These are phyloP conservation scores for Mycocentrospora acerina DNA, from an alignment of 2,329 filamentous ascomycete species.

Conservation along the genomic window DNA sequence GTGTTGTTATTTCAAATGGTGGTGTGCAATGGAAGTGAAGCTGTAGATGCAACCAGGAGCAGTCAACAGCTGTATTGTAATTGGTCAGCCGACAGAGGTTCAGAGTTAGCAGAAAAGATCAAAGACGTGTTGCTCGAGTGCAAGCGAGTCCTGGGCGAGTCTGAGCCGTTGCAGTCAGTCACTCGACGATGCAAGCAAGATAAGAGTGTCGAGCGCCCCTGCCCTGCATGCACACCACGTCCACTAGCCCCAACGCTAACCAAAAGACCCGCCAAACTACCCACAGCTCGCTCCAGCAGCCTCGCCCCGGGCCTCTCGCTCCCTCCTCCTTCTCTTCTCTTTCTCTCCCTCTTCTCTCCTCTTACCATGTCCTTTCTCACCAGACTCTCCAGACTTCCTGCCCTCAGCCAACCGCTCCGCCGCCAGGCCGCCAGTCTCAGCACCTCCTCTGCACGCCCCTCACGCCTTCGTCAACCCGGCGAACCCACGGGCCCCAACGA, in stretches of 20 bases:
- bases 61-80: too few relatives aligned
- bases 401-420: too few relatives aligned
- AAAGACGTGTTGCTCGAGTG: too few relatives aligned
- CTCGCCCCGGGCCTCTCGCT: slow-evolving; percentile 13
- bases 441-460: slow-evolving; percentile 22
- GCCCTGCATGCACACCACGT: slow-evolving; percentile 2
- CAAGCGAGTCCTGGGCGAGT: too few relatives aligned
- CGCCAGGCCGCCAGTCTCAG: slow-evolving; percentile 23
- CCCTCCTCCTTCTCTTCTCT: slow-evolving; percentile 4
- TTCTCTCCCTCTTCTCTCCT: too few relatives aligned
- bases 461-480: slow-evolving; percentile 37
- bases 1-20: not conserved
- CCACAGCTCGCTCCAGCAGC: slow-evolving; percentile 27
- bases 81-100: too few relatives aligned
- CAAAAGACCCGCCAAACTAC: slow-evolving; percentile 26
- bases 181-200: slow-evolving; percentile 1
- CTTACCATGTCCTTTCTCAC: too few relatives aligned
- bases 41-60: not conserved
- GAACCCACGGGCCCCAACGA: slow-evolving; percentile 43
- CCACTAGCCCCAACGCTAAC: slow-evolving; percentile 19
- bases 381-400: too few relatives aligned
- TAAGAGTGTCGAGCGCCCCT: not conserved
- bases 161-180: not conserved
- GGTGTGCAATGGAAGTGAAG: too few relatives aligned
- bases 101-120: too few relatives aligned